phyloP scores from a whole-genome alignment of 306 rosid species.

The Bauhinia variegata region DNA sequence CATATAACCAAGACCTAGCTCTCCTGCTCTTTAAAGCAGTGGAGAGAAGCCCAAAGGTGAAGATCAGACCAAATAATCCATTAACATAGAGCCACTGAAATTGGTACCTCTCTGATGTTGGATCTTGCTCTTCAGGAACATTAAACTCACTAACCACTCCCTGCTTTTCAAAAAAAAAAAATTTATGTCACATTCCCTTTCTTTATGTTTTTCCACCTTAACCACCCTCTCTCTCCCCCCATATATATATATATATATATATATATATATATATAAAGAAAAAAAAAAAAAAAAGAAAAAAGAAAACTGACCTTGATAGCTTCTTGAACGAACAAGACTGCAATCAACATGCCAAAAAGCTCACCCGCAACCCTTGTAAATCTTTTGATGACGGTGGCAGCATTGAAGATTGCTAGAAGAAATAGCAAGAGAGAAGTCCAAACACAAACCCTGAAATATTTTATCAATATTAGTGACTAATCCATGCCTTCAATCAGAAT shows the following conservation, averaged over 20 bases:
- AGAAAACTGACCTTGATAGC: conserved; percentile 71
- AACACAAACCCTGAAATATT: conserved; percentile 75
- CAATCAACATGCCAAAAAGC: conserved; percentile 83
- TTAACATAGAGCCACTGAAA: conserved; percentile 71
- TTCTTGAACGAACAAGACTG: conserved; percentile 82
- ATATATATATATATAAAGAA: too few relatives aligned
- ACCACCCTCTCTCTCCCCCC: too few relatives aligned
- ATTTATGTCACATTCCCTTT: conserved; percentile 20
- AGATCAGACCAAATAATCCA: conserved; percentile 75
- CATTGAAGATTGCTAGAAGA: conserved; percentile 80
- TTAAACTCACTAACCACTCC: conserved; percentile 74
- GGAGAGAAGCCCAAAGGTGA: conserved; percentile 73
- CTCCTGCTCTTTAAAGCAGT: conserved; percentile 76
- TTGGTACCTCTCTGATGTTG: conserved; percentile 46
- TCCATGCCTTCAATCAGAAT: not conserved
- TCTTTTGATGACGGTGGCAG: conserved; percentile 62
- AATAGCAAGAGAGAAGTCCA: conserved; percentile 82
- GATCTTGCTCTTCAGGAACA: conserved; percentile 58
- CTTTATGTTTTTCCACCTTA: too few relatives aligned
- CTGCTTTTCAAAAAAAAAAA: conserved; percentile 44
- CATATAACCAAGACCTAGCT: conserved; percentile 86
- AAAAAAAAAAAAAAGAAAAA: too few relatives aligned
- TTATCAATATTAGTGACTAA: not conserved
- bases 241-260: too few relatives aligned
- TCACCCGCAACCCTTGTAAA: conserved; percentile 91